Base-by-base conservation (phyloP, 257 asterid species). In the Gardenia jasminoides region DNA sequence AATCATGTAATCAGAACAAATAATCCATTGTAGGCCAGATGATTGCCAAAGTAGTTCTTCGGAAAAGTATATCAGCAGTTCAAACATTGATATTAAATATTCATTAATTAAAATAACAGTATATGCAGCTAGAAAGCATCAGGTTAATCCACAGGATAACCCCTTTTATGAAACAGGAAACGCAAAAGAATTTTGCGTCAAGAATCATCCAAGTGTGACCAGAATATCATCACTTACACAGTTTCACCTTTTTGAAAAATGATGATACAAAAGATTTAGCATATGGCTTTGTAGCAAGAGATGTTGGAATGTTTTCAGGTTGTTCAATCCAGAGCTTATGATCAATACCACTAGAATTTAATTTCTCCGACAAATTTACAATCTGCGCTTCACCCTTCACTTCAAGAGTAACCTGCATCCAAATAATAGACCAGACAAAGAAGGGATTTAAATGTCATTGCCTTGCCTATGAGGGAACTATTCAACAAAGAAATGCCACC, bases 251-350 rank as follows among this genome's bases (percentile, higher is more conserved):
- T 83, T 85, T 93, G 92, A 95, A 95, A 85, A 82, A 89, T 31
- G 96, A 84, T 24, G 97, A 89, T 68, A 95, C 96, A 70, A 66
- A 4, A 52, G 98, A 91, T 81, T 95, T 95, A 4, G 97, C 97
- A 83, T 90, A 95, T 24, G 99, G 99, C 75, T 95, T 95, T 39
- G 95, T 92, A 61, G 98, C 93, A 75, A 95, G 92, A 89, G 98
- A 93, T 31, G 98, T 93, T 26, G 99, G 87, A 66, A 89, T 84
- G 80, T 93, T 91, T 90, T 95, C 98, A 0, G 99, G 98, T 74
- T 92, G 97, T 83, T 95, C 99, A 73, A 91, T 87, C 99, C 98
- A 95, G 80, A 95, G 80, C 86, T 93, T 95, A 83, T 92, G 94
- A 88, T 88, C 91, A 73, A 95, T 86, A 76, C 89, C 91, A 28